These are phyloP conservation scores for Xylaria sp. DNA, from an alignment of 2,329 filamentous ascomycete species.

Conservation along the genomic window DNA sequence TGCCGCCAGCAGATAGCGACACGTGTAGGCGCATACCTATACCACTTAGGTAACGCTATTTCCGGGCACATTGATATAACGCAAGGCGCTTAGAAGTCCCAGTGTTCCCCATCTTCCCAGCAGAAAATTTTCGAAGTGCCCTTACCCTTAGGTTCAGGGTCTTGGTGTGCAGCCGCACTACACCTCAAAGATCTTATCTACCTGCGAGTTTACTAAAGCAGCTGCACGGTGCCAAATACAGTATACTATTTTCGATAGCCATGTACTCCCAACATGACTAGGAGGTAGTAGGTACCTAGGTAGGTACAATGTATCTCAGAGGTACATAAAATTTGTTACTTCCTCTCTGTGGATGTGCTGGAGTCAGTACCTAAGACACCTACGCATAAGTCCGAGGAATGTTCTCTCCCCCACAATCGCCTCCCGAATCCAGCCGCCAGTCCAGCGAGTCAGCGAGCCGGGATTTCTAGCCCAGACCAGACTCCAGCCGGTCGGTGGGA, in stretches of 20 bases:
- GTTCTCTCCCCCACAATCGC: neutral
- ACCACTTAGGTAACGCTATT: too few species aligned
- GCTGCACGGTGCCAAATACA: neutral
- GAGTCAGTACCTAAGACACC: slow-evolving; percentile 1
- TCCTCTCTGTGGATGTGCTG: neutral
- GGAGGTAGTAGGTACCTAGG: neutral
- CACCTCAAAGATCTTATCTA: neutral
- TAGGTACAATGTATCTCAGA: neutral
- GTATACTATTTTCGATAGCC: neutral
- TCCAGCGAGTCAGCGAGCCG: slow-evolving; percentile 4
- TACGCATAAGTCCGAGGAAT: neutral
- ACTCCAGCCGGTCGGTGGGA: slow-evolving; percentile 9
- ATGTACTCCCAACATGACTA: neutral
- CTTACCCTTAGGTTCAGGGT: neutral
- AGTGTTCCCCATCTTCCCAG: neutral
- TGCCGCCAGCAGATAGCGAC: neutral
- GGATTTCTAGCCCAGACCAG: slow-evolving; percentile 1
- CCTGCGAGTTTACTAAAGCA: neutral
- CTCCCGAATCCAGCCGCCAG: slow-evolving; percentile 8
- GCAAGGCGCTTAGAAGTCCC: neutral
- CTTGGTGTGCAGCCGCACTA: neutral
- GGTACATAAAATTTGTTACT: slow-evolving; percentile 5
- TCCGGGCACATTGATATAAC: neutral
- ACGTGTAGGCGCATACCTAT: neutral
- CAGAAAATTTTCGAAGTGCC: neutral